These are phyloP conservation scores for Ceratobasidium papillatum DNA, from an alignment of 1,284 basidiomycete genomes.

Conservation along the genomic window DNA sequence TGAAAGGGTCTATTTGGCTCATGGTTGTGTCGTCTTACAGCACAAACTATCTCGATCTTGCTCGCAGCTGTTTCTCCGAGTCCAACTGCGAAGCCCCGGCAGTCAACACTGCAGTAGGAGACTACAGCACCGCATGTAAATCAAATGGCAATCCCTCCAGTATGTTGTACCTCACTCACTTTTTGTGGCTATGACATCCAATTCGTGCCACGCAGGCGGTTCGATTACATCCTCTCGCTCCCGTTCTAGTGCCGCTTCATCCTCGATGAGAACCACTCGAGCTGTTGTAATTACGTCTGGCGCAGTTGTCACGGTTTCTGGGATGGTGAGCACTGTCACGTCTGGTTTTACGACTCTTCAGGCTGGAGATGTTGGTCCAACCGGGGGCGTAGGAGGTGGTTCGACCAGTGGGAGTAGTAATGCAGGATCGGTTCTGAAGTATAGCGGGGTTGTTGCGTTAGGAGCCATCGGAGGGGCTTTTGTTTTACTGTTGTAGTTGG, in stretches of 20 bases:
- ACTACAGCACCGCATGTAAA: background rate
- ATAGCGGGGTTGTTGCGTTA: background rate
- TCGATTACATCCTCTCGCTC: background rate
- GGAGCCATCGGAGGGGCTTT: background rate
- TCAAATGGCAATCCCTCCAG: background rate
- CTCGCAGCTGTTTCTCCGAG: background rate
- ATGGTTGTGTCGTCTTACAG: background rate
- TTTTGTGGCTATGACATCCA: background rate
- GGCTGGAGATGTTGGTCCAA: background rate
- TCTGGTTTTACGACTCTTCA: constrained; percentile 14
- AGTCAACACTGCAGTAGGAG: background rate
- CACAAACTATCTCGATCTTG: background rate
- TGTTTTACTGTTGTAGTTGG: background rate
- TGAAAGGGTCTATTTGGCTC: background rate
- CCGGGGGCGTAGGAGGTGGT: too few species aligned
- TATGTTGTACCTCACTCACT: background rate
- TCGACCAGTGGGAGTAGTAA: background rate
- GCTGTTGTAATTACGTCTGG: background rate
- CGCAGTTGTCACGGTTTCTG: background rate
- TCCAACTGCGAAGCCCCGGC: background rate
- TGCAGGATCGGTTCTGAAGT: background rate
- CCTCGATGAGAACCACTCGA: background rate
- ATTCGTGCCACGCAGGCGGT: background rate
- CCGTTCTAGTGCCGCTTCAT: background rate
- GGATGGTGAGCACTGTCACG: background rate